Evolutionary conservation across 176 grass and related monocot species (phyloP).

Genomic region (Elymus sibiricus): DNA sequence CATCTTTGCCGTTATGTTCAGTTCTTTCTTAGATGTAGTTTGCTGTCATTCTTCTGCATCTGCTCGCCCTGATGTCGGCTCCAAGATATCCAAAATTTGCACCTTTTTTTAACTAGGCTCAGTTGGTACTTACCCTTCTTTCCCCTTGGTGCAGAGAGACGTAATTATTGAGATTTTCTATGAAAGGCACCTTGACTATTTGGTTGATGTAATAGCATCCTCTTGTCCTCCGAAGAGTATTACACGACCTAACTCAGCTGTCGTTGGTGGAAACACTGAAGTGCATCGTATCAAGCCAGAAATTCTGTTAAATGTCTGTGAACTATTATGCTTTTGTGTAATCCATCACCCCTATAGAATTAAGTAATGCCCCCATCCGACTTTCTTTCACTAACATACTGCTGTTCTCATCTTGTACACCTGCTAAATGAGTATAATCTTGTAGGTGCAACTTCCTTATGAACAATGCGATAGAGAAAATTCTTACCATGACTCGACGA

Average conservation of each 20-base stretch:
- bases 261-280: slow-evolving; percentile 40
- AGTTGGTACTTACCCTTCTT: slow-evolving; percentile 29
- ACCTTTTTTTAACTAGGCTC: slow-evolving; percentile 19
- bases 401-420: slow-evolving; percentile 18
- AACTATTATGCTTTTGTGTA: slow-evolving; percentile 94
- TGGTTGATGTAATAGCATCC: slow-evolving; percentile 95
- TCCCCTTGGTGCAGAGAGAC: slow-evolving; percentile 67
- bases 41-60: slow-evolving; percentile 2
- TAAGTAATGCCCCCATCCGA: slow-evolving; percentile 61
- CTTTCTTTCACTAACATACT: slow-evolving; percentile 20
- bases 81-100: background rate
- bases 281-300: slow-evolving; percentile 57
- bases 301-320: slow-evolving; percentile 95
- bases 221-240: slow-evolving; percentile 53
- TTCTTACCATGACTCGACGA: slow-evolving; percentile 71
- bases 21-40: slow-evolving; percentile 1
- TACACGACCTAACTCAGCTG: slow-evolving; percentile 38
- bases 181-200: slow-evolving; percentile 87
- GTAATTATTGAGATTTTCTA: slow-evolving; percentile 95
- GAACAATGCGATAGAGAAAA: slow-evolving; percentile 95
- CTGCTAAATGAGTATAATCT: slow-evolving; percentile 42
- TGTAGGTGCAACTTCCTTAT: slow-evolving; percentile 90
- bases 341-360: slow-evolving; percentile 95
- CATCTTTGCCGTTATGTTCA: background rate
- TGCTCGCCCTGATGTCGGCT: background rate